Evolutionary conservation across 768 basidiomycete genomes (phyloP).

Genomic region (Hydnomerulius pinastri): DNA sequence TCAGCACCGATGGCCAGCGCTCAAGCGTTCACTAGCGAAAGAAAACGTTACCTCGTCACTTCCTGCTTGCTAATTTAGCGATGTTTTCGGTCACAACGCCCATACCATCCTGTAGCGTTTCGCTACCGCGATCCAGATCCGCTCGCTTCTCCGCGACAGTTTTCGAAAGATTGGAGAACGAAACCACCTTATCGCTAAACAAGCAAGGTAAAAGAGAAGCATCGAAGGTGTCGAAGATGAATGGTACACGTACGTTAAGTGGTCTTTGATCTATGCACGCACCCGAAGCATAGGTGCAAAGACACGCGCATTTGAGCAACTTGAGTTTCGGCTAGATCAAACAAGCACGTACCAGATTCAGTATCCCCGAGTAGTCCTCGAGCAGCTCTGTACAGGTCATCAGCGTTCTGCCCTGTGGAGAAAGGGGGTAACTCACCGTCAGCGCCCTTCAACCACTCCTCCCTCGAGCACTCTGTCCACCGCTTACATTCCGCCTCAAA

Average conservation of each 20-base stretch:
- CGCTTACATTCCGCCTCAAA: slow-evolving; percentile 23
- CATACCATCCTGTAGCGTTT: slow-evolving; percentile 15
- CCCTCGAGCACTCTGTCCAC: slow-evolving; percentile 30
- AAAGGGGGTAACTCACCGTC: slow-evolving; percentile 23
- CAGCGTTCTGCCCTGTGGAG: background rate
- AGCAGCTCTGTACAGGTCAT: slow-evolving; percentile 18
- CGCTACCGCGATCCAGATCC: slow-evolving; percentile 19
- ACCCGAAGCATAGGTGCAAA: too few species aligned
- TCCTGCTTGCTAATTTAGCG: slow-evolving; percentile 16
- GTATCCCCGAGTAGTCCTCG: slow-evolving; percentile 16
- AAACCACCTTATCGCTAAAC: slow-evolving; percentile 22
- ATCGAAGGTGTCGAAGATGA: background rate
- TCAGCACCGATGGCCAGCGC: background rate
- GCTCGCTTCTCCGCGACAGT: slow-evolving; percentile 22
- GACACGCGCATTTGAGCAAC: background rate
- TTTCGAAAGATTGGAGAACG: slow-evolving; percentile 20
- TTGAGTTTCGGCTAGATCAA: background rate
- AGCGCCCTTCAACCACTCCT: slow-evolving; percentile 32
- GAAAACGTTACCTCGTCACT: background rate
- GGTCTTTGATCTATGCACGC: slow-evolving; percentile 27
- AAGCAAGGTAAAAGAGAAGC: slow-evolving; percentile 6
- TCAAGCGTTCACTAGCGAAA: background rate
- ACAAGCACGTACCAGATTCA: slow-evolving; percentile 22
- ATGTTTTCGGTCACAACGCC: slow-evolving; percentile 26
- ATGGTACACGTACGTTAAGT: slow-evolving; percentile 23